Evolutionary conservation across 1,139 yeast genomes (phyloP).

Genomic region (Zhuliangozyma blackwelliae): DNA sequence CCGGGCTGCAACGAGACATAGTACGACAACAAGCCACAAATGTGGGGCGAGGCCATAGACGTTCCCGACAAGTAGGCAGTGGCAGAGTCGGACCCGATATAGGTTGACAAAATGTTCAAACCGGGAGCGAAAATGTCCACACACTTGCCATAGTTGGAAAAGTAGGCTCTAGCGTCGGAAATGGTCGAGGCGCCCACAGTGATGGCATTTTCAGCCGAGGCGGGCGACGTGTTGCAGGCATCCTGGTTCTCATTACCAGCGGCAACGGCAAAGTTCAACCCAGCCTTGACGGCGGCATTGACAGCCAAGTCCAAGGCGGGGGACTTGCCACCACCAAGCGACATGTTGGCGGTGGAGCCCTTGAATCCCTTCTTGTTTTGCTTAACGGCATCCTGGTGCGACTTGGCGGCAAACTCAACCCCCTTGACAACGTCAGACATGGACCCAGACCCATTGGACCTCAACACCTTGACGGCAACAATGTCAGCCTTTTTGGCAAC

Average conservation of each 20-base stretch:
- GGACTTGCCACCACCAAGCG: conserved; percentile 84
- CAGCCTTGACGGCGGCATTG: conserved; percentile 77
- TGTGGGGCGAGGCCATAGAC: conserved; percentile 98
- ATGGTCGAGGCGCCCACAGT: conserved; percentile 83
- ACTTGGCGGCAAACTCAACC: conserved; percentile 70
- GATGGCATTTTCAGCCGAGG: conserved; percentile 68
- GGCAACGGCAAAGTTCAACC: conserved; percentile 81
- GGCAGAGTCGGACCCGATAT: conserved; percentile 66
- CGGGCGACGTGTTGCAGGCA: conserved; percentile 83
- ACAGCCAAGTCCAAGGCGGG: conserved; percentile 78
- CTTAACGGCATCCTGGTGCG: conserved; percentile 57
- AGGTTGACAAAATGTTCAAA: conserved; percentile 73
- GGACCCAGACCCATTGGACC: conserved; percentile 73
- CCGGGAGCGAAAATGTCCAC: conserved; percentile 88
- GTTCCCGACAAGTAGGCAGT: conserved; percentile 95
- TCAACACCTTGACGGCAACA: conserved; percentile 75
- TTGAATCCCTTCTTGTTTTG: conserved; percentile 61
- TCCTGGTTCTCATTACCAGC: conserved; percentile 86
- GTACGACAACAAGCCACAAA: conserved; percentile 86
- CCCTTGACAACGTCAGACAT: conserved; percentile 82
- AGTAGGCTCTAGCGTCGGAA: conserved; percentile 71
- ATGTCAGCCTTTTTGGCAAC: conserved; percentile 72
- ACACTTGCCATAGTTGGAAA: conserved; percentile 80
- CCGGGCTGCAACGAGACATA: conserved; percentile 90
- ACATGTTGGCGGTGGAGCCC: conserved; percentile 88